Conservation (phyloP, 1,284 basidiomycete species). For the Hymenochaete sp. region DNA sequence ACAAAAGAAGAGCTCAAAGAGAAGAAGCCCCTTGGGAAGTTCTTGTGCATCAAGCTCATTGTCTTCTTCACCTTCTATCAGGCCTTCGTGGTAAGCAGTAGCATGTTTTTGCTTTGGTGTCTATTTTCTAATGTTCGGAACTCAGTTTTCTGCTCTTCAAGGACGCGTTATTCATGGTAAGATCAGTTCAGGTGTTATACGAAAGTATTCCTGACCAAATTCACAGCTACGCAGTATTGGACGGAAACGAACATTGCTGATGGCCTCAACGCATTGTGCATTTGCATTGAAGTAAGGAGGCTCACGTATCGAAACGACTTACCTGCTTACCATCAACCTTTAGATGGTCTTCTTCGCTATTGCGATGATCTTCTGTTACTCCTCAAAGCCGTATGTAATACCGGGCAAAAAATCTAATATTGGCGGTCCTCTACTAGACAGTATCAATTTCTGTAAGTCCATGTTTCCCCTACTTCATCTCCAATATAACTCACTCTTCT, state of each 20-base stretch:
- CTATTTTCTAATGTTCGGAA: neutral
- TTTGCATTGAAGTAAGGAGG: slow-evolving; percentile 63
- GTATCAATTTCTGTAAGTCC: slow-evolving; percentile 61
- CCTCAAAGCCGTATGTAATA: slow-evolving; percentile 52
- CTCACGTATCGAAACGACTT: neutral
- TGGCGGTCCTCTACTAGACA: slow-evolving; percentile 65
- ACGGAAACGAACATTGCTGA: slow-evolving; percentile 70
- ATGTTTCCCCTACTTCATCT: slow-evolving; percentile 11
- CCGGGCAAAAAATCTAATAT: slow-evolving; percentile 37
- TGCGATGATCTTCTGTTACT: slow-evolving; percentile 79
- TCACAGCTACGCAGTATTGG: slow-evolving; percentile 66
- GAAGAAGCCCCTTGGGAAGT: slow-evolving; percentile 74
- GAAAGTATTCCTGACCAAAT: neutral
- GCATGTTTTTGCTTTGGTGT: neutral
- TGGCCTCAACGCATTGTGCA: slow-evolving; percentile 74
- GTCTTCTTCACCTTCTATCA: slow-evolving; percentile 84
- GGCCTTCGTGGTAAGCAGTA: slow-evolving; percentile 50
- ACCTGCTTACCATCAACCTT: neutral
- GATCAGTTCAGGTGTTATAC: slow-evolving; percentile 7
- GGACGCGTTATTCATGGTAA: slow-evolving; percentile 53
- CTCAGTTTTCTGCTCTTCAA: slow-evolving; percentile 51
- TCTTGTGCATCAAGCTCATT: slow-evolving; percentile 75
- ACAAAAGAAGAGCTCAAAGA: slow-evolving; percentile 70
- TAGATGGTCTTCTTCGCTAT: slow-evolving; percentile 77
- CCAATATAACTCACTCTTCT: neutral